These are phyloP conservation scores for Dichomitus squalens DNA, from an alignment of 1,284 basidiomycete species.

Conservation along the genomic window DNA sequence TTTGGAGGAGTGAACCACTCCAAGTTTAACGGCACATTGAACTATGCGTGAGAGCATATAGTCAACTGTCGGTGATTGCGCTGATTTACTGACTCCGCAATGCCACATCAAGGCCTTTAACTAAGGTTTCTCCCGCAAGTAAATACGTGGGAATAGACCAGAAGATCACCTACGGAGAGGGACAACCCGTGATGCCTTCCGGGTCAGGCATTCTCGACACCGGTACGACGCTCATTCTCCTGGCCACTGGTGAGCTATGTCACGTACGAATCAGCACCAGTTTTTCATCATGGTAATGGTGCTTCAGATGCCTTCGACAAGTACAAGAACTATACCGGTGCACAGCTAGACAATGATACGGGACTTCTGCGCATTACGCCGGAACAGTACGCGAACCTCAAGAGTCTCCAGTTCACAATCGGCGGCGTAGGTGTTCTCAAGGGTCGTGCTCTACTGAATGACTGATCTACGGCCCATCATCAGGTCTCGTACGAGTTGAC, in stretches of 20 bases:
- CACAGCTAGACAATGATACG: slow-evolving; percentile 43
- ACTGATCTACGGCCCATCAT: background rate
- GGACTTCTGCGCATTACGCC: slow-evolving; percentile 56
- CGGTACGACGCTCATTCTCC: slow-evolving; percentile 36
- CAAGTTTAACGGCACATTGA: slow-evolving; percentile 49
- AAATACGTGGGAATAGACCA: slow-evolving; percentile 31
- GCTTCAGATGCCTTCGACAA: slow-evolving; percentile 48
- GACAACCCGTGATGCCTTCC: slow-evolving; percentile 15
- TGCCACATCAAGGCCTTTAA: slow-evolving; percentile 31
- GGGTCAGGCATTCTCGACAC: slow-evolving; percentile 34
- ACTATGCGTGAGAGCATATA: slow-evolving; percentile 42
- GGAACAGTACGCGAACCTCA: slow-evolving; percentile 48
- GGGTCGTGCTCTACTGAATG: background rate
- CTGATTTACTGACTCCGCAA: background rate
- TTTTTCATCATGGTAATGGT: background rate
- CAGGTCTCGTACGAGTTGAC: slow-evolving; percentile 21
- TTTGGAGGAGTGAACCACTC: slow-evolving; percentile 50
- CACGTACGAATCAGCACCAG: background rate
- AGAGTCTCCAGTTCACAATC: slow-evolving; percentile 58
- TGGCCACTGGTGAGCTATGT: slow-evolving; percentile 35
- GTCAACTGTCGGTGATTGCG: background rate
- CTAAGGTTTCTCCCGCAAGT: slow-evolving; percentile 38
- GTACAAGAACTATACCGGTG: slow-evolving; percentile 55
- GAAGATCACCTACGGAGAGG: slow-evolving; percentile 24
- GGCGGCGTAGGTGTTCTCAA: slow-evolving; percentile 31